Evolutionary conservation across 2,329 filamentous ascomycete species (phyloP).

Genomic region (Cercospora brassicicola): DNA sequence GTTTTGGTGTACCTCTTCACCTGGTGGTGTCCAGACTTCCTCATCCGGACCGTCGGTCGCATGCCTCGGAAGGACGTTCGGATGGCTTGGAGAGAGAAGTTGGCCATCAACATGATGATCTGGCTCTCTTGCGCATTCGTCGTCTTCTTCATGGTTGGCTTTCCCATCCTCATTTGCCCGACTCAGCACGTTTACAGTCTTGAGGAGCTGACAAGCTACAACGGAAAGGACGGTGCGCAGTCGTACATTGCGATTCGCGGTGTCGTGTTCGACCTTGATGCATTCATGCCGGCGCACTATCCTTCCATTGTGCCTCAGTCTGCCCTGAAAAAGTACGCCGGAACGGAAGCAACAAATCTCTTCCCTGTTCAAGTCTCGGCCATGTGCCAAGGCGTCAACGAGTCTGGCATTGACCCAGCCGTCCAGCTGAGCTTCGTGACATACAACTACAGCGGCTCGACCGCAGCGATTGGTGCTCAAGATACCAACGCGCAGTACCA

Average conservation of each 20-base stretch:
- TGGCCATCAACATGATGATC: constrained; percentile 97
- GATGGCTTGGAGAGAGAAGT: constrained; percentile 91
- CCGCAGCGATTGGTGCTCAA: constrained; percentile 61
- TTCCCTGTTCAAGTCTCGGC: constrained; percentile 95
- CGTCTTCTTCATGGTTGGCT: constrained; percentile 85
- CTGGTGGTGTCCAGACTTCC: constrained; percentile 82
- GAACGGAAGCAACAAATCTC: constrained; percentile 78
- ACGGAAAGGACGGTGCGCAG: constrained; percentile 66
- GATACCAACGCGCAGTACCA: constrained; percentile 81
- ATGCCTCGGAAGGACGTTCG: constrained; percentile 93
- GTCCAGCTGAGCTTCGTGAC: constrained; percentile 84
- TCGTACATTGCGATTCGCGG: constrained; percentile 83
- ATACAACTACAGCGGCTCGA: constrained; percentile 70
- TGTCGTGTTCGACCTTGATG: constrained; percentile 77
- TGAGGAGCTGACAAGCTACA: constrained; percentile 68
- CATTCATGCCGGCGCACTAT: constrained; percentile 76
- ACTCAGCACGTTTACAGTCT: constrained; percentile 84
- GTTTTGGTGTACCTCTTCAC: constrained; percentile 80
- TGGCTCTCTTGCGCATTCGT: constrained; percentile 79
- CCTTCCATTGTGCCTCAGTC: constrained; percentile 64
- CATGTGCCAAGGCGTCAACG: constrained; percentile 74
- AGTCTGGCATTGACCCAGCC: constrained; percentile 65
- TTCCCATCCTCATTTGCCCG: constrained; percentile 86
- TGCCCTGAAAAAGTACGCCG: constrained; percentile 75
- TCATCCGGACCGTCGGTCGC: constrained; percentile 72